Conservation (phyloP, 345 rosid genomes). For the Geranium brycei region DNA sequence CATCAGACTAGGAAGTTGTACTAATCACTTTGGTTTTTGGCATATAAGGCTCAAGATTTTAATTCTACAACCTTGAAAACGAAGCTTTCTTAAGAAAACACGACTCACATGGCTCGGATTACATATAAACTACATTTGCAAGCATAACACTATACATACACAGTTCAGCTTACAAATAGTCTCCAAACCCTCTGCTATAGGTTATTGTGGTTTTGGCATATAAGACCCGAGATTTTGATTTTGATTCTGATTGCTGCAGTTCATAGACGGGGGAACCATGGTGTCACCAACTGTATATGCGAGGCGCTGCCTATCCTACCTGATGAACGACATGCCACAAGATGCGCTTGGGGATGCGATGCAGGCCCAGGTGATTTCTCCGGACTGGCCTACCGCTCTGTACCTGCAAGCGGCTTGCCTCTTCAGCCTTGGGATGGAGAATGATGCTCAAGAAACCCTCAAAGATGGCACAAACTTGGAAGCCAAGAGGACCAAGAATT, state of each 20-base stretch:
- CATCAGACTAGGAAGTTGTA: too few species aligned
- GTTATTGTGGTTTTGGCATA: too few species aligned
- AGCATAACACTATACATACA: too few species aligned
- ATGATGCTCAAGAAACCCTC: constrained; percentile 15
- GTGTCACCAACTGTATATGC: constrained; percentile 33
- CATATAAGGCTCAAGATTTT: too few species aligned
- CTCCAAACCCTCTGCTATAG: too few species aligned
- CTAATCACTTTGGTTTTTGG: too few species aligned
- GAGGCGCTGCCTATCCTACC: constrained; percentile 31
- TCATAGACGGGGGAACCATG: constrained; percentile 32
- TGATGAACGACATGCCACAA: constrained; percentile 27
- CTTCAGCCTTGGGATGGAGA: constrained; percentile 27
- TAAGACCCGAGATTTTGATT: too few species aligned
- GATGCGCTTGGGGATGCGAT: constrained; percentile 41
- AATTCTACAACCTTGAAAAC: too few species aligned
- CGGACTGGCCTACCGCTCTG: constrained; percentile 34
- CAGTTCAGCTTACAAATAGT: too few species aligned
- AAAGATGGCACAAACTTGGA: constrained; percentile 18
- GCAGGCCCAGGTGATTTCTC: constrained; percentile 35
- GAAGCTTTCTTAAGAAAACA: too few species aligned
- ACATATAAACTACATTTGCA: too few species aligned
- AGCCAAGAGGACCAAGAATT: constrained; percentile 1
- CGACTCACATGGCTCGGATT: too few species aligned
- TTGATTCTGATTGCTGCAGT: constrained; percentile 10
- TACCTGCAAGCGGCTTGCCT: constrained; percentile 37